A percentile compares a stretch with the other conserved stretches of the same genome.
phyloP scores from a whole-genome alignment of 78 protist species.

The Creolimax fragrantissima region DNA sequence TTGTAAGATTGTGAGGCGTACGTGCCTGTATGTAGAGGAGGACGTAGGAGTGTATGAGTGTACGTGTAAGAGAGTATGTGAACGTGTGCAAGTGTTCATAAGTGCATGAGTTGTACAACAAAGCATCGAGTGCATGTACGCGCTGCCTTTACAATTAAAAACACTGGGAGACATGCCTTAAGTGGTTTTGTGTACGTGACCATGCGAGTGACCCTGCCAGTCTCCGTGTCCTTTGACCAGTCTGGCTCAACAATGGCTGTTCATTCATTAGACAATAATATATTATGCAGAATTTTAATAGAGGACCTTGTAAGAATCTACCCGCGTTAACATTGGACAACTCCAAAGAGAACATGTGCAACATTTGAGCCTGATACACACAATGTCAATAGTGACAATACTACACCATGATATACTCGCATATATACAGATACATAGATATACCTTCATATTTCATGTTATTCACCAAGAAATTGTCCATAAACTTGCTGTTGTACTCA shows the following conservation, averaged over 20 bases:
- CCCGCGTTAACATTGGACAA: neutral
- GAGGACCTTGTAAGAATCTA: neutral
- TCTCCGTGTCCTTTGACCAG: neutral
- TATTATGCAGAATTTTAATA: neutral
- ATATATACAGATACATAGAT: neutral
- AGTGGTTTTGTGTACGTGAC: neutral
- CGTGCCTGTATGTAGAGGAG: neutral
- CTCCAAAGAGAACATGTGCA: neutral
- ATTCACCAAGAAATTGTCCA: neutral
- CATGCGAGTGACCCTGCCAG: neutral
- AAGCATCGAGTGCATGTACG: neutral
- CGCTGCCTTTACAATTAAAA: neutral
- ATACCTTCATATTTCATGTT: neutral
- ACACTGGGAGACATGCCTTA: neutral
- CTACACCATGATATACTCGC: neutral
- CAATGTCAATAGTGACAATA: neutral
- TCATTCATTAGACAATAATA: neutral
- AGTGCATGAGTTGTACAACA: neutral
- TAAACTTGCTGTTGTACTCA: neutral
- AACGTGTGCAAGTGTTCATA: neutral
- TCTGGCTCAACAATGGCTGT: neutral
- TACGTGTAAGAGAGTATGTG: neutral
- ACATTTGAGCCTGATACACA: neutral
- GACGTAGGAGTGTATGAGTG: neutral
- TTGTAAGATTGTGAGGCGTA: neutral